These are phyloP conservation scores for Ciborinia camelliae DNA, from an alignment of 2,329 filamentous ascomycete species.

Conservation along the genomic window DNA sequence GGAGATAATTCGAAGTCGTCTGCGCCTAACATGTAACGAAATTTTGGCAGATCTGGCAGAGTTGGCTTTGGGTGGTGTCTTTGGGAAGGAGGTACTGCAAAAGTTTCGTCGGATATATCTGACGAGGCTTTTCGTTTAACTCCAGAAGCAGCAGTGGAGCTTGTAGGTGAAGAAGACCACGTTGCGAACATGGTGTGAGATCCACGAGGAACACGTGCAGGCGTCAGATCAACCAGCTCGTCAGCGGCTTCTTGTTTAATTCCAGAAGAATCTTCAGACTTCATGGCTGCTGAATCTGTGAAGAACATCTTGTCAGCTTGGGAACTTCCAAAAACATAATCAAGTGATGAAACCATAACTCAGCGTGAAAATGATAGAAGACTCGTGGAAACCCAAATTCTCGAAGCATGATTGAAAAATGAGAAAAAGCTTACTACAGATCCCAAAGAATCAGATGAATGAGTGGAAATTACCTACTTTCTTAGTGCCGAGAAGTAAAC, in stretches of 20 bases:
- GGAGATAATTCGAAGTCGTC: too few relatives aligned
- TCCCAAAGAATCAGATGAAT: not conserved
- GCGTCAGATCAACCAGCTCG: accelerated
- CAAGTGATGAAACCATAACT: too few relatives aligned
- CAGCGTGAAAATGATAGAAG: too few relatives aligned
- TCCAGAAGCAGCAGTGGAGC: not conserved
- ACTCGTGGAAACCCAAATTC: not conserved
- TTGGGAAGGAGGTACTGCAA: not conserved
- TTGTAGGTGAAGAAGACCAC: not conserved
- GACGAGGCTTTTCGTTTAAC: not conserved
- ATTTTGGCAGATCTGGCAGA: too few relatives aligned
- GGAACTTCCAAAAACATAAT: not conserved
- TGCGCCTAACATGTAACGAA: too few relatives aligned
- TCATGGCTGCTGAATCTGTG: not conserved
- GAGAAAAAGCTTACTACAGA: not conserved
- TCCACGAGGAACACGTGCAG: not conserved
- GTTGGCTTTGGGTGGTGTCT: not conserved
- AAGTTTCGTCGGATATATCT: not conserved
- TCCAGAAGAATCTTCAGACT: not conserved
- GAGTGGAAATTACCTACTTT: too few relatives aligned
- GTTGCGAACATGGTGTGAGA: not conserved
- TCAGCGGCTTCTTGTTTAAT: not conserved
- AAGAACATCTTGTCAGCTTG: not conserved
- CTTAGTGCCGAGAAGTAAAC: too few relatives aligned
- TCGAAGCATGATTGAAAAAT: not conserved